Conservation (phyloP, 345 rosid species). For the Eutrema heterophyllum region DNA sequence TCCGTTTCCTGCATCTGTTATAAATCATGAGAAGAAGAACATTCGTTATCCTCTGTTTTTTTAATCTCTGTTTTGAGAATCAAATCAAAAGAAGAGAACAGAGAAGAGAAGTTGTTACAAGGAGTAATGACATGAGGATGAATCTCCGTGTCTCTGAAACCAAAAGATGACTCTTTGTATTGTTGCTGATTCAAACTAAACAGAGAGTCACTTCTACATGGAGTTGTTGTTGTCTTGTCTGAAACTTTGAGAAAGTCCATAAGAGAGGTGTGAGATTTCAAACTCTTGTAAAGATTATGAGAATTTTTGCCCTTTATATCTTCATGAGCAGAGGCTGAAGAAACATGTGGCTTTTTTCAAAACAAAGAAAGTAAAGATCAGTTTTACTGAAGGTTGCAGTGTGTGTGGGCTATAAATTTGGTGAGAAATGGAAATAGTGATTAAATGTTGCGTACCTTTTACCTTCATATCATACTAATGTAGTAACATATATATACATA, state of each 20-base stretch:
- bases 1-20: slow-evolving; percentile 29
- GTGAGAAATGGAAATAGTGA: slow-evolving; percentile 12
- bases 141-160: slow-evolving; percentile 26
- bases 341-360: slow-evolving; percentile 11
- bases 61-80: not conserved
- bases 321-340: slow-evolving; percentile 4
- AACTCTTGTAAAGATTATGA: not conserved
- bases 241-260: slow-evolving; percentile 41
- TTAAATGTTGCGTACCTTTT: slow-evolving; percentile 20
- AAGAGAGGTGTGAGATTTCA: slow-evolving; percentile 10
- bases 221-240: slow-evolving; percentile 36
- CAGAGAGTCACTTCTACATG: slow-evolving; percentile 27
- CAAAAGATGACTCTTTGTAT: slow-evolving; percentile 23
- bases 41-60: not conserved
- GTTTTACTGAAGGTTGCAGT: slow-evolving; percentile 6
- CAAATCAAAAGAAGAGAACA: not conserved
- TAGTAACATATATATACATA: slow-evolving; percentile 7
- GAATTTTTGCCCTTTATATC: not conserved
- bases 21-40: not conserved
- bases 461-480: not conserved
- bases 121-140: slow-evolving; percentile 24
- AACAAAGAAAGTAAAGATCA: slow-evolving; percentile 19
- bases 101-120: slow-evolving; percentile 14
- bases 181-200: slow-evolving; percentile 31
- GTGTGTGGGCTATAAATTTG: slow-evolving; percentile 16